These are phyloP conservation scores for Peterozyma toletana DNA, from an alignment of 805 yeast genomes.

Conservation along the genomic window DNA sequence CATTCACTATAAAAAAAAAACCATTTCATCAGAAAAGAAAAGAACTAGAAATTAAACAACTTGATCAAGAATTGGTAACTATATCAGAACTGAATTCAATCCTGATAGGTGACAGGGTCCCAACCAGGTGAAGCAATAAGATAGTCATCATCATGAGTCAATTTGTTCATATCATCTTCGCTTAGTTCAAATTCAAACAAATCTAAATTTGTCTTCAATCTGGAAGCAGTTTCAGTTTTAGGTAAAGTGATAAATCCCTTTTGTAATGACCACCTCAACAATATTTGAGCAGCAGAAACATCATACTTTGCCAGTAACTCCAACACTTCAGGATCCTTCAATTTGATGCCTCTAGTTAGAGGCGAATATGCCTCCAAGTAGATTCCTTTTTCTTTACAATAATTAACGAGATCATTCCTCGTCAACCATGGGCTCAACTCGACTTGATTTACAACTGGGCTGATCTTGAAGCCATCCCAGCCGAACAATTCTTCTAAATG, in stretches of 20 bases:
- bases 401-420: constrained; percentile 37
- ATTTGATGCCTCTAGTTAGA: constrained; percentile 44
- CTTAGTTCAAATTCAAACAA: constrained; percentile 33
- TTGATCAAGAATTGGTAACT: no score
- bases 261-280: constrained; percentile 61
- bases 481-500: constrained; percentile 48
- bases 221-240: constrained; percentile 23
- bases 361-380: constrained; percentile 59
- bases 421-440: constrained; percentile 45
- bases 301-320: constrained; percentile 41
- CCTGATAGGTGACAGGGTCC: constrained; percentile 21
- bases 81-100: neutral
- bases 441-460: constrained; percentile 43
- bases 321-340: constrained; percentile 33
- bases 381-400: constrained; percentile 36
- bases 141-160: constrained; percentile 29
- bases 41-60: no score
- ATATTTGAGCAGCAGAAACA: constrained; percentile 47
- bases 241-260: constrained; percentile 45
- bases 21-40: no score
- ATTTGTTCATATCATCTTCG: constrained; percentile 24
- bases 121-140: constrained; percentile 23
- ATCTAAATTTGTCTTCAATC: constrained; percentile 34
- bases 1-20: no score
- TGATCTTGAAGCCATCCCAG: constrained; percentile 34